A percentile compares a stretch with the other conserved stretches of the same genome.
phyloP scores from a whole-genome alignment of 257 asterid genomes.

The Plantago elongata region DNA sequence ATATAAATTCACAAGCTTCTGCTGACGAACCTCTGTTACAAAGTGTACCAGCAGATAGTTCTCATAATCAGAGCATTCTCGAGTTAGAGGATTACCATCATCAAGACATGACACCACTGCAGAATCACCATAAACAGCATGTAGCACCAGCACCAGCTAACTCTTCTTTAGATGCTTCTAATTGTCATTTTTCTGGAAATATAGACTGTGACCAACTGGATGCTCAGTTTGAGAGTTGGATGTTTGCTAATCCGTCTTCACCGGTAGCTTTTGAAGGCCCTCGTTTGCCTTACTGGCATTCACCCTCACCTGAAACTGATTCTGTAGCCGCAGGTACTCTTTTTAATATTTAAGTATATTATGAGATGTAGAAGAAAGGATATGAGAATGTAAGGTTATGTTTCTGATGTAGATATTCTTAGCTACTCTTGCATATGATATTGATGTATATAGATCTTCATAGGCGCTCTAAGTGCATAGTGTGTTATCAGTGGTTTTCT shows the following conservation, averaged over 20 bases:
- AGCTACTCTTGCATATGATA: not conserved
- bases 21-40: constrained; percentile 23
- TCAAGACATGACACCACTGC: too few species aligned
- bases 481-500: constrained; percentile 8
- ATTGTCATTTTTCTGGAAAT: constrained; percentile 24
- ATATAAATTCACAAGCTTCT: constrained; percentile 24
- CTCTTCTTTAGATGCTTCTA: constrained; percentile 17
- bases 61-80: constrained; percentile 13
- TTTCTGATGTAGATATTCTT: constrained; percentile 10
- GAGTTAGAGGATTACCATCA: constrained; percentile 5
- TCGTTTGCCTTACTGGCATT: constrained; percentile 35
- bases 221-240: constrained; percentile 38
- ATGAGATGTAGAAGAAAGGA: not conserved
- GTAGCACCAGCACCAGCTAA: constrained; percentile 19
- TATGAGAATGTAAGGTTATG: constrained; percentile 1
- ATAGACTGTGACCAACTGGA: constrained; percentile 21
- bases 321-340: constrained; percentile 31
- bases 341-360: constrained; percentile 30
- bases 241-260: constrained; percentile 30
- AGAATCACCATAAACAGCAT: constrained; percentile 9
- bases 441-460: too few species aligned
- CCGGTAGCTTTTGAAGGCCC: constrained; percentile 32
- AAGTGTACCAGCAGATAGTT: constrained; percentile 20
- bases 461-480: constrained; percentile 9
- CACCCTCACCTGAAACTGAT: constrained; percentile 43